Base-by-base conservation (phyloP, 2,329 filamentous ascomycete genomes). In the Orbilia ellipsospora region DNA sequence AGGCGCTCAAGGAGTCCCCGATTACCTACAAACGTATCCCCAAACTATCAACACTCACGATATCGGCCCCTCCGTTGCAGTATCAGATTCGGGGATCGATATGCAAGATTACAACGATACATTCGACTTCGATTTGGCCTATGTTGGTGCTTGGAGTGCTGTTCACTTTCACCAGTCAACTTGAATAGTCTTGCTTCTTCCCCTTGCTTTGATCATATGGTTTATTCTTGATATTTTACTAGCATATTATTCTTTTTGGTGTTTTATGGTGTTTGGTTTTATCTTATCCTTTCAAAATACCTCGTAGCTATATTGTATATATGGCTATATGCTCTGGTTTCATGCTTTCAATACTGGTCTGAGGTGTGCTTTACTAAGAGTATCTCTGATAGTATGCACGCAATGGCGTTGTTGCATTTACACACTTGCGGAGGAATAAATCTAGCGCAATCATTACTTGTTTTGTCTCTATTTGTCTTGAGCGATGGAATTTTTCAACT, bases 101-200 rank as follows among this genome's bases (percentile, higher is more conserved):
- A 55, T 73, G 15, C 18, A 31, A 8, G 62, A 73, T 44, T 51
- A 20, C 13, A 26, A 23, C 15, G 36, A 13, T 10, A 20, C n/a
- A 1, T 26, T 31, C 4, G 42, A 44, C 10, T 20, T 56, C 2
- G 45, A 73, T 15, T 13, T 73, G 10, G 44, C 55, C 40, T 51
- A 67, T 36, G 56, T 73, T 50, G 69, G 69, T 2, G 55, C 50
- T 45, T 73, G 69, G 69, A 26, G 8, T 26, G 12, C 1, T 26
- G n/a, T 42, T 13, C 44, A 48, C 7, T n/a, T n/a, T 18, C 44
- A 48, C 2, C 13, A 36, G 31, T 10, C 8, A 48, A 48, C 6
- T n/a, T n/a, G 5, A 10, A 36, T 10, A 6, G 6, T 36, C 1
- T 48, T 13, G 1, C 13, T 48, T 12, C 44, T 15, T n/a, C 13